Conservation (phyloP, 805 yeast genomes). For the Teunomyces pallodes region DNA sequence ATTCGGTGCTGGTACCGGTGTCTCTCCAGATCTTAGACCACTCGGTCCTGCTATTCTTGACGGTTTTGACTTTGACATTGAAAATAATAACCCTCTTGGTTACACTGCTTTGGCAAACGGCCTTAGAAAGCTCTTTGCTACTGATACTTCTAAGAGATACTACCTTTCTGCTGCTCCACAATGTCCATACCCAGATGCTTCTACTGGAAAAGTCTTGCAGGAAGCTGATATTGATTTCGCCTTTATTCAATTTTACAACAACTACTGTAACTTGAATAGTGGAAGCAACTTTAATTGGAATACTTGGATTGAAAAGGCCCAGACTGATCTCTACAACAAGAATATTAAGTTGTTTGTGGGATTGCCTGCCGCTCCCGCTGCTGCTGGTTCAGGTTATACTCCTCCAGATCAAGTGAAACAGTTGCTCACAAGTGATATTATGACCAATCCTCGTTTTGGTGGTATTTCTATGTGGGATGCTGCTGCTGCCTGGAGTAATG, state of each 20-base stretch:
- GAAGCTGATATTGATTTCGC: constrained; percentile 72
- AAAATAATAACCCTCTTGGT: constrained; percentile 60
- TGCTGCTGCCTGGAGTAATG: constrained; percentile 23
- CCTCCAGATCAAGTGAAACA: constrained; percentile 15
- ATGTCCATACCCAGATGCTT: constrained; percentile 79
- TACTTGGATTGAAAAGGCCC: constrained; percentile 69
- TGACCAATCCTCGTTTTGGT: constrained; percentile 27
- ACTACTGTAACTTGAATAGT: constrained; percentile 55
- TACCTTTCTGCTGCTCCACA: constrained; percentile 91
- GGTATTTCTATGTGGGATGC: constrained; percentile 40
- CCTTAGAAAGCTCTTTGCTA: constrained; percentile 14
- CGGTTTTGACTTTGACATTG: constrained; percentile 80
- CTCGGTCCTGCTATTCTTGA: constrained; percentile 77
- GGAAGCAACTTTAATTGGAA: constrained; percentile 54
- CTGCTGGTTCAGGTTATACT: constrained; percentile 57
- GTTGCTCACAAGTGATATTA: constrained; percentile 13
- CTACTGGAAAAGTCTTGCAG: constrained; percentile 27
- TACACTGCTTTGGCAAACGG: constrained; percentile 54
- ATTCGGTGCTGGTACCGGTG: constrained; percentile 19
- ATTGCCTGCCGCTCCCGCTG: constrained; percentile 52
- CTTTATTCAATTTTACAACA: constrained; percentile 88
- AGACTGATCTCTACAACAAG: constrained; percentile 57
- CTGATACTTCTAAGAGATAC: constrained; percentile 49
- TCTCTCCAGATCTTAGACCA: constrained; percentile 35
- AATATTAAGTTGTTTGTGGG: constrained; percentile 73